phyloP scores from a whole-genome alignment of 768 basidiomycete species.

The Rossbeevera mucosa region DNA sequence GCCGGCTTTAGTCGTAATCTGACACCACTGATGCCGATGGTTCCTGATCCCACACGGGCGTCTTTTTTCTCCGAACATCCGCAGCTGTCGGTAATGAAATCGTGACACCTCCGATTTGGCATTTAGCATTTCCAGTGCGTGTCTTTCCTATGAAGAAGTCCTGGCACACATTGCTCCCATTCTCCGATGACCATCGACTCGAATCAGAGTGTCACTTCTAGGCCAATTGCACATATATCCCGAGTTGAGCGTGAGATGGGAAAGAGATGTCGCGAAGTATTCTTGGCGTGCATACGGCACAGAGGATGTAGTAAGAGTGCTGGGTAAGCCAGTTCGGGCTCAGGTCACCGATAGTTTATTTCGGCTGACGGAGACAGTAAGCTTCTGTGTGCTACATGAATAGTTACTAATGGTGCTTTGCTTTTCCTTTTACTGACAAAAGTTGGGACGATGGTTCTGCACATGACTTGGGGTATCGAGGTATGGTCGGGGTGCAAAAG shows the following conservation, averaged over 20 bases:
- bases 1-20: neutral
- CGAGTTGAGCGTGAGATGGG: neutral
- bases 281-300: neutral
- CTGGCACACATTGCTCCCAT: neutral
- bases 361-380: too few species aligned
- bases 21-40: neutral
- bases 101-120: slow-evolving; percentile 8
- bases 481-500: neutral
- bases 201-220: neutral
- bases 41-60: slow-evolving; percentile 3
- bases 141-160: neutral
- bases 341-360: neutral
- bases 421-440: neutral
- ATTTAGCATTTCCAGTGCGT: slow-evolving; percentile 7
- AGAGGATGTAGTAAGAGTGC: neutral
- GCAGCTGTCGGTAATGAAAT: neutral
- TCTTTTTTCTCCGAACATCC: slow-evolving; percentile 6
- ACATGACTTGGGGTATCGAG: neutral
- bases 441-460: neutral
- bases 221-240: neutral
- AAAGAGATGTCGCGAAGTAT: neutral
- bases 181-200: neutral
- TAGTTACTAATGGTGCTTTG: neutral
- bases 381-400: neutral
- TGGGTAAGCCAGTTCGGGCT: too few species aligned